phyloP scores from a whole-genome alignment of 805 yeast species.

The Kuraishia capsulata region DNA sequence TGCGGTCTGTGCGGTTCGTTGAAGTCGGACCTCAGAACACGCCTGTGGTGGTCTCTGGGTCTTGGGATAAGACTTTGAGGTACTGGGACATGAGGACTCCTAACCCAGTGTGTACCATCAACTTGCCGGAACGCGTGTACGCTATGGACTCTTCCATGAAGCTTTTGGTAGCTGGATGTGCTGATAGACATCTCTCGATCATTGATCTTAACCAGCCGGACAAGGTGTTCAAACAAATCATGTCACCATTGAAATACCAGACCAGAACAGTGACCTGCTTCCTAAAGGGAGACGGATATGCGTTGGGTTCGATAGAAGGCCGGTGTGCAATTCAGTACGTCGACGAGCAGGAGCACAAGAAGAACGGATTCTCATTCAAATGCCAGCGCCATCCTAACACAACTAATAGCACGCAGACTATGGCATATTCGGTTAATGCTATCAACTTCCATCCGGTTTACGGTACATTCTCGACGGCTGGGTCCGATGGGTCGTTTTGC shows the following conservation, averaged over 20 bases:
- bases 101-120: slow-evolving; percentile 71
- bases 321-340: slow-evolving; percentile 92
- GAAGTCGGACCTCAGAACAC: slow-evolving; percentile 80
- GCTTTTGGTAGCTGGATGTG: slow-evolving; percentile 86
- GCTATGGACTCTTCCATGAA: slow-evolving; percentile 79
- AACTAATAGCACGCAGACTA: slow-evolving; percentile 44
- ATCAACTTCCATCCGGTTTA: slow-evolving; percentile 81
- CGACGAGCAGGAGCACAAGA: slow-evolving; percentile 68
- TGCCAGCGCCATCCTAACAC: slow-evolving; percentile 77
- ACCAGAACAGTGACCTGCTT: slow-evolving; percentile 77
- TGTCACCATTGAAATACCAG: slow-evolving; percentile 84
- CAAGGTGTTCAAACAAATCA: slow-evolving; percentile 60
- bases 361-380: slow-evolving; percentile 78
- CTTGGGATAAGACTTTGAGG: slow-evolving; percentile 92
- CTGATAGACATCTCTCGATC: slow-evolving; percentile 73
- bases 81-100: slow-evolving; percentile 93
- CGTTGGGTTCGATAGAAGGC: slow-evolving; percentile 90
- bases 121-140: slow-evolving; percentile 85
- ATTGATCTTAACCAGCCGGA: slow-evolving; percentile 81
- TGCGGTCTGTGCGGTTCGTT: slow-evolving; percentile 64
- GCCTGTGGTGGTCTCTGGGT: slow-evolving; percentile 79
- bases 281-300: slow-evolving; percentile 89
- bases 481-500: slow-evolving; percentile 88
- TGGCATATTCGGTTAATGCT: slow-evolving; percentile 71
- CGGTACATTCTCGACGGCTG: slow-evolving; percentile 91